Percentiles rank a stretch among this genome's conserved stretches.
phyloP scores from a whole-genome alignment of 1,284 basidiomycete genomes.

The Tylopilus sp. region DNA sequence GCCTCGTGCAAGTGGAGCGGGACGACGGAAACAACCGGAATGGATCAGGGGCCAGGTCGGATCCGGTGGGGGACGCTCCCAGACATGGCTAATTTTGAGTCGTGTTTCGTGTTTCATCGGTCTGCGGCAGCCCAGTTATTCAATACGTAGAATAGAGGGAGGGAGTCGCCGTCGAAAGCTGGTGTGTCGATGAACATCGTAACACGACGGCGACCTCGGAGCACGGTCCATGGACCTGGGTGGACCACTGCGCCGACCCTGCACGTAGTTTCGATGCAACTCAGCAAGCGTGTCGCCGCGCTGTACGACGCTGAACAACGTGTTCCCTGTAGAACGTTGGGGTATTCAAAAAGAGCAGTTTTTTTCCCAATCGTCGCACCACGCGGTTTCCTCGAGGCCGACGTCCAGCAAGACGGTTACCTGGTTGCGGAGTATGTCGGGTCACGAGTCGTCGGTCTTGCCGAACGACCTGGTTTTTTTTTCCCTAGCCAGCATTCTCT shows the following conservation, averaged over 20 bases:
- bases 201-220: neutral
- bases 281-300: neutral
- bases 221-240: neutral
- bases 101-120: neutral
- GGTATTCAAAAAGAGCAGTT: conserved; percentile 13
- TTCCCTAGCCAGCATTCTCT: neutral
- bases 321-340: neutral
- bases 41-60: neutral
- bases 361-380: conserved; percentile 15
- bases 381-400: conserved; percentile 30
- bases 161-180: neutral
- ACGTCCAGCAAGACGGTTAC: conserved; percentile 7
- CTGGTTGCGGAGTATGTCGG: conserved; percentile 5
- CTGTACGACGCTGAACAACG: neutral
- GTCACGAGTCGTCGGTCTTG: conserved; percentile 11
- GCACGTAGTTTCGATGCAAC: too few relatives aligned
- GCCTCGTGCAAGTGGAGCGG: neutral
- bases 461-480: conserved; percentile 8
- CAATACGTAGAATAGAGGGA: neutral
- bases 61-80: too few relatives aligned
- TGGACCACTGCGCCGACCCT: neutral
- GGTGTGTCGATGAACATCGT: neutral
- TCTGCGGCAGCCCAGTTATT: neutral
- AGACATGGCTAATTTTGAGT: too few relatives aligned
- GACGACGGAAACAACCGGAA: conserved; percentile 1